phyloP scores from a whole-genome alignment of 1,139 yeast species.

The Taiozyma sp. region DNA sequence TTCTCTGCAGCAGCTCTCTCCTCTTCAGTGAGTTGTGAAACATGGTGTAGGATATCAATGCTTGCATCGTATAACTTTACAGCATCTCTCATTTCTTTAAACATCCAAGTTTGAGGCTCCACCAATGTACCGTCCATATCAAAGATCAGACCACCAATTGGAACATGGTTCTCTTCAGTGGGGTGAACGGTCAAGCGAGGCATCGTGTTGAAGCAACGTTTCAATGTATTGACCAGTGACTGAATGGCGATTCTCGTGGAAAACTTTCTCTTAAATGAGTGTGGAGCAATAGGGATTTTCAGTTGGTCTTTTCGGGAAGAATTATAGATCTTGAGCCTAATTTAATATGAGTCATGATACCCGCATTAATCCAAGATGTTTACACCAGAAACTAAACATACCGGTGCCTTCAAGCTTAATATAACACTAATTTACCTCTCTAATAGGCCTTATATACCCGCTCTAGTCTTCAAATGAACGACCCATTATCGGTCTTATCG shows the following conservation, averaged over 20 bases:
- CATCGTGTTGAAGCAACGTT: neutral
- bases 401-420: neutral
- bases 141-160: slow-evolving; percentile 48
- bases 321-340: neutral
- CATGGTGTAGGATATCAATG: slow-evolving; percentile 46
- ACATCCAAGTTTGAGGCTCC: slow-evolving; percentile 66
- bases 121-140: slow-evolving; percentile 73
- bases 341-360: neutral
- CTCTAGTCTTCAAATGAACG: neutral
- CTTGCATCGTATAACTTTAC: slow-evolving; percentile 41
- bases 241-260: neutral
- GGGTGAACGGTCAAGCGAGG: neutral
- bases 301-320: neutral
- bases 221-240: neutral
- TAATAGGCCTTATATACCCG: too few species aligned
- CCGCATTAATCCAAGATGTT: too few species aligned
- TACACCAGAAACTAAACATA: neutral
- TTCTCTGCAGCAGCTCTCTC: slow-evolving; percentile 38
- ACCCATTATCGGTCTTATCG: neutral
- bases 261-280: neutral
- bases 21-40: slow-evolving; percentile 35
- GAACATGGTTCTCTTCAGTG: slow-evolving; percentile 24
- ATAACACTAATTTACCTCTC: too few species aligned
- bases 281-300: neutral
- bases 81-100: slow-evolving; percentile 52